Conservation (phyloP, 2,329 filamentous ascomycete species). For the Sclerotinia borealis region DNA sequence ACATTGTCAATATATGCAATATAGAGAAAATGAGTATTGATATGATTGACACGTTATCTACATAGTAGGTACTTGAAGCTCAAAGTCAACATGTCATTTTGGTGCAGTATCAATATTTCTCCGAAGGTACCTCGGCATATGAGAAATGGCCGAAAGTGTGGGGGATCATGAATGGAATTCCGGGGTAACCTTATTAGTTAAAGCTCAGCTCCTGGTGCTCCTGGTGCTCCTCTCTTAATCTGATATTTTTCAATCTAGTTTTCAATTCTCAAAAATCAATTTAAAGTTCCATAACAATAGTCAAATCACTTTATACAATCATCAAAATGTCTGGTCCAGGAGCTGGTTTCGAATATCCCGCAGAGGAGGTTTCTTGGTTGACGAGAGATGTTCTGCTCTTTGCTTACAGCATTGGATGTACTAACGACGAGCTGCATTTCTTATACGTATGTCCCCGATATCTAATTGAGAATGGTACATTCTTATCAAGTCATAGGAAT, state of each 20-base stretch:
- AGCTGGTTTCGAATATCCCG: constrained; percentile 74
- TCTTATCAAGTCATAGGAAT: constrained; percentile 51
- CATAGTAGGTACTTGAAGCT: too few relatives aligned
- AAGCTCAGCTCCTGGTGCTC: constrained; percentile 33
- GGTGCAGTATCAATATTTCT: neutral
- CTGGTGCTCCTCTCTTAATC: neutral
- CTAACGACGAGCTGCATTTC: constrained; percentile 80
- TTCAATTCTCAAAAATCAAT: neutral
- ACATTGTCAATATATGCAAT: too few relatives aligned
- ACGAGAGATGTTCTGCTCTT: constrained; percentile 88
- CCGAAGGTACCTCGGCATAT: constrained; percentile 10
- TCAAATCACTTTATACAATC: neutral
- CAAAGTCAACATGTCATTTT: neutral
- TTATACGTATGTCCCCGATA: constrained; percentile 61
- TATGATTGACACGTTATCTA: too few relatives aligned
- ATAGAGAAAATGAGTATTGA: too few relatives aligned
- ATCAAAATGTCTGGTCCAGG: constrained; percentile 36
- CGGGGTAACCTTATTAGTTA: constrained; percentile 20
- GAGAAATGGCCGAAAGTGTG: constrained; percentile 6
- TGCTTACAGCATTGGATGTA: constrained; percentile 81
- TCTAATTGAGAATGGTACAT: neutral
- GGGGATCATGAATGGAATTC: constrained; percentile 4
- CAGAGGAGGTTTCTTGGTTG: constrained; percentile 71
- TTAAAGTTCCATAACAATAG: neutral
- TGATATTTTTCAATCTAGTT: neutral